Evolutionary conservation across 805 yeast genomes (phyloP).

Genomic region (Candida alai): DNA sequence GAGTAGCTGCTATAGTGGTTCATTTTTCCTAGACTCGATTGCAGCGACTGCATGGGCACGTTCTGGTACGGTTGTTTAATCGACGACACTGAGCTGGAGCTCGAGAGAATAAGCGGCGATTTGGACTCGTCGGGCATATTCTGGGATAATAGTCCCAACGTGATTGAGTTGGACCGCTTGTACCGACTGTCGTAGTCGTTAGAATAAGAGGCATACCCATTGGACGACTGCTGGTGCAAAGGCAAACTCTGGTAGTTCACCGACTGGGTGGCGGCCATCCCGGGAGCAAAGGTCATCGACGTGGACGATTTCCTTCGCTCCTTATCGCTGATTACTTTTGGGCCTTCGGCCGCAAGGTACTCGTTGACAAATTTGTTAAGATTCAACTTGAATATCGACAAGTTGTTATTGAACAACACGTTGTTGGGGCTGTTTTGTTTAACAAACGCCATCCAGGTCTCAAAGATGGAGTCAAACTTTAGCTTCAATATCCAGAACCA

Average conservation of each 20-base stretch:
- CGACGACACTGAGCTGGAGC: constrained; percentile 4
- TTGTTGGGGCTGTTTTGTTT: constrained; percentile 4
- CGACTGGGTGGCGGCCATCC: neutral
- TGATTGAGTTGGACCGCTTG: constrained; percentile 18
- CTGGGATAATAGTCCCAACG: constrained; percentile 16
- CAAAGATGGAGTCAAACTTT: constrained; percentile 21
- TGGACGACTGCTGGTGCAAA: neutral
- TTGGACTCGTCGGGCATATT: constrained; percentile 3
- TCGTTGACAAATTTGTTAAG: constrained; percentile 12
- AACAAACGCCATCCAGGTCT: constrained; percentile 21
- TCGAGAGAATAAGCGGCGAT: constrained; percentile 3
- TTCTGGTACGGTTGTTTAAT: neutral
- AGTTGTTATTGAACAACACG: constrained; percentile 10
- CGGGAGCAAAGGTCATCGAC: constrained; percentile 1
- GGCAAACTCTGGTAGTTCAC: neutral
- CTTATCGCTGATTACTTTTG: constrained; percentile 7
- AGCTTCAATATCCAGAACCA: constrained; percentile 23
- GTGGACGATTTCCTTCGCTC: constrained; percentile 1
- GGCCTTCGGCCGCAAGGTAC: constrained; percentile 3
- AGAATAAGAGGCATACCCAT: neutral
- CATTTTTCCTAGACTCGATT: neutral
- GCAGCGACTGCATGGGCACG: neutral
- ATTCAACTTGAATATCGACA: constrained; percentile 14
- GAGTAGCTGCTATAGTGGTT: constrained; percentile 7
- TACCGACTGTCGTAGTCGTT: constrained; percentile 4